Evolutionary conservation across 2,329 filamentous ascomycete genomes (phyloP).

Genomic region (Neofusicoccum kwambonambiense): DNA sequence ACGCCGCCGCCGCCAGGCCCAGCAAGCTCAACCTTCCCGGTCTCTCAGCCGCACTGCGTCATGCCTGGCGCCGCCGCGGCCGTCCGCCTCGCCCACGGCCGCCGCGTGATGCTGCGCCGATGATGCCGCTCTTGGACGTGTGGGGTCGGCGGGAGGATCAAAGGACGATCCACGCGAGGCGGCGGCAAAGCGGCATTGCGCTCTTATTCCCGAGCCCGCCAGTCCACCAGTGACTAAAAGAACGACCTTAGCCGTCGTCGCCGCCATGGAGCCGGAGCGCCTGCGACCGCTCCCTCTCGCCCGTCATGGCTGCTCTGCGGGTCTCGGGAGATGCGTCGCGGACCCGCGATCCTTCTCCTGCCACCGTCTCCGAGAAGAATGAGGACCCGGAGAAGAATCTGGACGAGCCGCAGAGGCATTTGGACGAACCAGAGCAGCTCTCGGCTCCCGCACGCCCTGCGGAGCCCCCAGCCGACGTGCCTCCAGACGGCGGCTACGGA

Average conservation of each 20-base stretch:
- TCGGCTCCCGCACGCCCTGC: background rate
- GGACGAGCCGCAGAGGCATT: background rate
- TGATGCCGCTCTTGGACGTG: background rate
- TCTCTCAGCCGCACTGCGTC: background rate
- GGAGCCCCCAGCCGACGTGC: slow-evolving; percentile 21
- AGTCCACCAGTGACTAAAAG: background rate
- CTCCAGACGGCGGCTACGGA: slow-evolving; percentile 62
- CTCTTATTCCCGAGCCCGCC: slow-evolving; percentile 1
- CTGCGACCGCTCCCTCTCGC: background rate
- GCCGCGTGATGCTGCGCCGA: background rate
- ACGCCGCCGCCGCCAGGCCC: background rate
- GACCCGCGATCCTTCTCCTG: background rate
- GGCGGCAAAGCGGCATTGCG: background rate
- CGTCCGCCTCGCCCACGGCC: background rate
- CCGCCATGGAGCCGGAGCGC: background rate
- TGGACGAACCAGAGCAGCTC: background rate
- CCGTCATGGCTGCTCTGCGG: background rate
- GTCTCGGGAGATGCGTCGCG: background rate
- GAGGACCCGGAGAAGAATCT: background rate
- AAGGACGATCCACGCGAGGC: background rate
- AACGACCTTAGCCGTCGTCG: background rate
- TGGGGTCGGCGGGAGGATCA: slow-evolving; percentile 9
- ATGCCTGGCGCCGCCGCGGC: background rate
- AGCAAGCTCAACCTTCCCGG: background rate
- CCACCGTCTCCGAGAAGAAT: background rate